A percentile compares a stretch with the other conserved stretches of the same genome.
These are phyloP conservation scores for Pulveroboletus ravenelii DNA, from an alignment of 768 basidiomycete species.

Conservation along the genomic window DNA sequence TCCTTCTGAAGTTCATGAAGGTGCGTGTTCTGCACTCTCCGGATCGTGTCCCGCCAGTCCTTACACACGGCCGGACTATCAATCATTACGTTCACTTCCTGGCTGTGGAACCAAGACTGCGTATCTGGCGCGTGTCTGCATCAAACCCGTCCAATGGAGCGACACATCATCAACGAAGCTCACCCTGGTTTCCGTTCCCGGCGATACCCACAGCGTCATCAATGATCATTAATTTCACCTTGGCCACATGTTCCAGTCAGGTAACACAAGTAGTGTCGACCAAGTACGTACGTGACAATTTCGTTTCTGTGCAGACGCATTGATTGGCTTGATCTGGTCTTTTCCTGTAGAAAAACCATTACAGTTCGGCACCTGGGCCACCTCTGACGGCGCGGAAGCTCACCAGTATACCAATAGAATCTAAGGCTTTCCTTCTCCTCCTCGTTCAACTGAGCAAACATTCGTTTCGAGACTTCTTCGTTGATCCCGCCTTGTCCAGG, in stretches of 20 bases:
- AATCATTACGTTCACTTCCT: constrained; percentile 64
- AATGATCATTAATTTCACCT: constrained; percentile 62
- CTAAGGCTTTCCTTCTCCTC: constrained; percentile 43
- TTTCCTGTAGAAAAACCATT: constrained; percentile 35
- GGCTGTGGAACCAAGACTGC: constrained; percentile 70
- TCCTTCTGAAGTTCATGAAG: constrained; percentile 44
- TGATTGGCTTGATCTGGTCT: constrained; percentile 60
- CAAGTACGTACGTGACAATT: constrained; percentile 54
- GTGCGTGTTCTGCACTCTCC: constrained; percentile 53
- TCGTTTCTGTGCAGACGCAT: constrained; percentile 60
- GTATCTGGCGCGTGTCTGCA: constrained; percentile 36
- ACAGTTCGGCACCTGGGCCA: not conserved
- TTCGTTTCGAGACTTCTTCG: constrained; percentile 56
- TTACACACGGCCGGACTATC: constrained; percentile 48
- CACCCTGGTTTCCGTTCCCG: constrained; percentile 68
- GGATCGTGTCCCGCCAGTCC: constrained; percentile 53
- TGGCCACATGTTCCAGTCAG: not conserved
- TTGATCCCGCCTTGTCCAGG: constrained; percentile 72
- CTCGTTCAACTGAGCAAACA: constrained; percentile 48
- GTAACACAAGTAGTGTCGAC: not conserved
- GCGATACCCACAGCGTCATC: constrained; percentile 62
- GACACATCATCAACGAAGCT: not conserved
- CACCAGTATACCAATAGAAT: constrained; percentile 53
- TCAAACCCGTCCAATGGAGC: constrained; percentile 3
- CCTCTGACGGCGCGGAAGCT: not conserved